Evolutionary conservation across 2,329 filamentous ascomycete species (phyloP).

Genomic region (Cryphonectria naterciae): DNA sequence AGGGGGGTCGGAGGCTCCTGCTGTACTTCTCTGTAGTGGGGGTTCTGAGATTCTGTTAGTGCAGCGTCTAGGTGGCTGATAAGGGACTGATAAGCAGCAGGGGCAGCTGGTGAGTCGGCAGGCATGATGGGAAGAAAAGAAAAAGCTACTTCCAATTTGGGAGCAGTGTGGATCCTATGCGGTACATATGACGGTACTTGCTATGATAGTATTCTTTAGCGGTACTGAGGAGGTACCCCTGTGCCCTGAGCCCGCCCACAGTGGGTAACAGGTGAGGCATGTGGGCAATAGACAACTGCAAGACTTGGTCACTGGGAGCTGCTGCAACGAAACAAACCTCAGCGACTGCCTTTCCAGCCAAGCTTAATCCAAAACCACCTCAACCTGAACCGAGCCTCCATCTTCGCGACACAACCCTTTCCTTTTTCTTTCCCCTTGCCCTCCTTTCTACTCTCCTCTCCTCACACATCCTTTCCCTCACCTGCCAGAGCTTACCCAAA

Average conservation of each 20-base stretch:
- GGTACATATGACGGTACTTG: not conserved
- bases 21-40: constrained; percentile 13
- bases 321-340: constrained; percentile 1
- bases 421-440: not conserved
- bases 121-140: not conserved
- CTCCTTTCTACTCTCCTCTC: constrained; percentile 2
- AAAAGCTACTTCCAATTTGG: not conserved
- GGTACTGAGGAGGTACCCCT: not conserved
- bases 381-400: constrained; percentile 7
- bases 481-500: constrained; percentile 41
- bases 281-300: constrained; percentile 9
- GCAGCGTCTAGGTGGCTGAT: not conserved
- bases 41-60: constrained; percentile 22
- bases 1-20: not conserved
- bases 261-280: not conserved
- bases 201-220: not conserved
- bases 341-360: not conserved
- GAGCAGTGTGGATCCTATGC: not conserved
- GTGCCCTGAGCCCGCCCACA: not conserved
- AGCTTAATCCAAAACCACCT: not conserved
- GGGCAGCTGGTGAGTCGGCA: not conserved
- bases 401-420: constrained; percentile 23
- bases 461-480: not conserved
- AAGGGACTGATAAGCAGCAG: constrained; percentile 1
- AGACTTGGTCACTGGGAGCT: constrained; percentile 12